Evolutionary conservation across 2,329 filamentous ascomycete species (phyloP).

Genomic region (Trichophyton verrucosum): DNA sequence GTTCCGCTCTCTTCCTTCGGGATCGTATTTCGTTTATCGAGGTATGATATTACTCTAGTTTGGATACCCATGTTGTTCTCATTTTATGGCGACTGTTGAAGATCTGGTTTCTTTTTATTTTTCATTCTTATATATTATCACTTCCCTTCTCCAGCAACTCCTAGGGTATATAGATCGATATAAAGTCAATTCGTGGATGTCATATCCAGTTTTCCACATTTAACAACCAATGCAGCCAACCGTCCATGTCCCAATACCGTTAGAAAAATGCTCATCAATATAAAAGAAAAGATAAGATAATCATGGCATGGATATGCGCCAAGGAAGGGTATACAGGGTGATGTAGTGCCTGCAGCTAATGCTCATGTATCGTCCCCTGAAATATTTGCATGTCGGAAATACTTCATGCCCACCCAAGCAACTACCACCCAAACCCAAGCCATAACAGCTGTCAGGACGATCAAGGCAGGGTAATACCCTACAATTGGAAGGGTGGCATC

Average conservation of each 20-base stretch:
- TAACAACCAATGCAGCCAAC: not conserved
- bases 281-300: not conserved
- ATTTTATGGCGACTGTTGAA: not conserved
- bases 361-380: conserved; percentile 43
- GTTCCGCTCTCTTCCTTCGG: not conserved
- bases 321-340: not conserved
- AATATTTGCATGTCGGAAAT: conserved; percentile 95
- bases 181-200: not conserved
- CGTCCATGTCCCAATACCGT: not conserved
- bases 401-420: conserved; percentile 99
- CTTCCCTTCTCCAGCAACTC: not conserved
- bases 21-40: not conserved
- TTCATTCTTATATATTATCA: not conserved
- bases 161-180: conserved; percentile 1
- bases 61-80: conserved; percentile 1
- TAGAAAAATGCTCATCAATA: not conserved
- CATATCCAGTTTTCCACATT: not conserved
- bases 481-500: conserved; percentile 90
- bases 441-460: conserved; percentile 90
- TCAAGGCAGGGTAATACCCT: conserved; percentile 89
- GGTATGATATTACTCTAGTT: not conserved
- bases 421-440: conserved; percentile 98
- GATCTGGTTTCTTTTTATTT: not conserved
- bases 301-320: not conserved
- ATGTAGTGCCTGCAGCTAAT: not conserved